Conservation (phyloP, 352 stramenopile genomes). For the Globisporangium nagaii region DNA sequence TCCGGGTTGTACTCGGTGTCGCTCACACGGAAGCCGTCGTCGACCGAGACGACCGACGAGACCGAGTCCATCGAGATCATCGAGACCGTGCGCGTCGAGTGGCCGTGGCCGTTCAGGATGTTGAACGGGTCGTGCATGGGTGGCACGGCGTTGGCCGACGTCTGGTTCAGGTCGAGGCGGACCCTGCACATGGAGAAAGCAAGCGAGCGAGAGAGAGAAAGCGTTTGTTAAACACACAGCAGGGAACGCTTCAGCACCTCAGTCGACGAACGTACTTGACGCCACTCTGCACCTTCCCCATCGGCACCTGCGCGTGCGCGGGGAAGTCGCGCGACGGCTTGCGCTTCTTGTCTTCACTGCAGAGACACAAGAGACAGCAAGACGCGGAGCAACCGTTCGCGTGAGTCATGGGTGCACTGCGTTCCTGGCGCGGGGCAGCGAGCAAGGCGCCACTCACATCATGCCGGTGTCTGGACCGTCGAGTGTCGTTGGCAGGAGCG, state of each 20-base stretch:
- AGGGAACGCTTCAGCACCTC: conserved; percentile 1
- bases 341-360: conserved; percentile 78
- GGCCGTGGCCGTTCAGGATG: conserved; percentile 53
- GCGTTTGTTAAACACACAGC: neutral
- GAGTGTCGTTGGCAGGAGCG: neutral
- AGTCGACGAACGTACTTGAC: conserved; percentile 17
- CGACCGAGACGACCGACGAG: conserved; percentile 51
- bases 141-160: conserved; percentile 37
- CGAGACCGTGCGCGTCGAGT: conserved; percentile 34
- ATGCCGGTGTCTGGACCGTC: neutral
- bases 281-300: conserved; percentile 50
- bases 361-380: neutral
- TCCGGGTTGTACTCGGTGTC: conserved; percentile 23
- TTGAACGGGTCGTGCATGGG: conserved; percentile 76
- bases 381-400: neutral
- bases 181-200: conserved; percentile 20
- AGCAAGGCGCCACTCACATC: conserved; percentile 1
- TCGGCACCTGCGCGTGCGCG: conserved; percentile 55
- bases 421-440: no score
- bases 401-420: neutral
- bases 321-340: conserved; percentile 80
- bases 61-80: conserved; percentile 61
- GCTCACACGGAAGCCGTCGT: conserved; percentile 50
- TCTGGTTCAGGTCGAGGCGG: conserved; percentile 44
- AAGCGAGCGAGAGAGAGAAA: neutral